These are phyloP conservation scores for Ophiostoma himal-ulmi DNA, from an alignment of 2,329 filamentous ascomycete species.

Conservation along the genomic window DNA sequence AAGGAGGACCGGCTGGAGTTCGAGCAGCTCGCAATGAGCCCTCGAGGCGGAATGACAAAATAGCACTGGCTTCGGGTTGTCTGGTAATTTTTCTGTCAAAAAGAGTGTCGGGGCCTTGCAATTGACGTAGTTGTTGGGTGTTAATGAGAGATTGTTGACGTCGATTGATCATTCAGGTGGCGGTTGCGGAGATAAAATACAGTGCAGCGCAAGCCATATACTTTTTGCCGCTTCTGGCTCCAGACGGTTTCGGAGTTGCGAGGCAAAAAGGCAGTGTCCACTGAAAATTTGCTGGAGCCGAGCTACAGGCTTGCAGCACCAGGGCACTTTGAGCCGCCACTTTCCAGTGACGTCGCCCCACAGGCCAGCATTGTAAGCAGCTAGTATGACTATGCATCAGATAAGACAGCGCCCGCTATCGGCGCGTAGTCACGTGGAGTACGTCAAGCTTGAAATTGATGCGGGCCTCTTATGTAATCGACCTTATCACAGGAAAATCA, in stretches of 20 bases:
- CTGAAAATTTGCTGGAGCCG: neutral
- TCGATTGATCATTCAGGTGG: slow-evolving; percentile 5
- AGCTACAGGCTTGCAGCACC: neutral
- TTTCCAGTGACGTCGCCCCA: slow-evolving; percentile 13
- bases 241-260: slow-evolving; percentile 7
- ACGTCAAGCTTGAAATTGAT: neutral
- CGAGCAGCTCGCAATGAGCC: slow-evolving; percentile 20
- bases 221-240: neutral
- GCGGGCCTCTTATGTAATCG: neutral
- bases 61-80: neutral
- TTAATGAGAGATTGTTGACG: neutral
- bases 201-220: neutral
- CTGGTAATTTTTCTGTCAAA: neutral
- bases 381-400: slow-evolving; percentile 13
- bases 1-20: neutral
- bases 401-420: slow-evolving; percentile 20
- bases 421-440: slow-evolving; percentile 20
- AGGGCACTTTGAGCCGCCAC: neutral
- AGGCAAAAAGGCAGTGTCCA: slow-evolving; percentile 1
- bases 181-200: slow-evolving; percentile 9
- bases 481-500: neutral
- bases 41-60: slow-evolving; percentile 14
- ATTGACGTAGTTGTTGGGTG: neutral
- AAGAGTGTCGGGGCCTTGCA: neutral
- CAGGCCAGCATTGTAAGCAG: neutral